These are phyloP conservation scores for Dioszegia crocea DNA, from an alignment of 768 basidiomycete genomes.

Conservation along the genomic window DNA sequence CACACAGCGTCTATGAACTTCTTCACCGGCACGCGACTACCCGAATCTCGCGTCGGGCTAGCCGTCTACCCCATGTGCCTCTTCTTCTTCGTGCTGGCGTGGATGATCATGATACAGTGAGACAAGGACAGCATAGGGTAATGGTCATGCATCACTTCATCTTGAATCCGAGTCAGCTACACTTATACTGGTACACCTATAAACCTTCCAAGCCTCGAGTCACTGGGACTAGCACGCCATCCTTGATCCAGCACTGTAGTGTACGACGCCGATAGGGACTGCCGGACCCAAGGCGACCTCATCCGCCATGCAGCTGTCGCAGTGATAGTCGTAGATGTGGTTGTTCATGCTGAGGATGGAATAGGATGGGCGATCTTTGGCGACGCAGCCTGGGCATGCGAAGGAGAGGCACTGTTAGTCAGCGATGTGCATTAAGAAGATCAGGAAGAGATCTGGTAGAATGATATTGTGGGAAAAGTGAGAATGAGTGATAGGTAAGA, in stretches of 20 bases:
- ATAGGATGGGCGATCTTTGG: conserved; percentile 22
- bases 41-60: conserved; percentile 78
- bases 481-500: background rate
- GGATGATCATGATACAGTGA: conserved; percentile 96
- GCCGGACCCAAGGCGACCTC: conserved; percentile 5
- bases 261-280: background rate
- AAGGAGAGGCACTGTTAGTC: conserved; percentile 22
- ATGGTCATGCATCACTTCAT: no score
- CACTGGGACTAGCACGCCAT: background rate
- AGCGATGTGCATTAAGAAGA: background rate
- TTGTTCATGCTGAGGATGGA: conserved; percentile 24
- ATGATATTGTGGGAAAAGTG: no score
- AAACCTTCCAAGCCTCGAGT: no score
- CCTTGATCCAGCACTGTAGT: background rate
- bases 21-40: conserved; percentile 89
- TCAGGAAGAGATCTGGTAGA: no score
- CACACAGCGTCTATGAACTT: conserved; percentile 82
- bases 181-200: conserved; percentile 1
- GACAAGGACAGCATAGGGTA: background rate
- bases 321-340: conserved; percentile 35
- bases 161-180: no score
- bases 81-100: conserved; percentile 89
- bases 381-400: conserved; percentile 28
- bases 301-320: conserved; percentile 24
- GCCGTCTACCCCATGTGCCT: conserved; percentile 93